These are phyloP conservation scores for Auriscalpium orientale DNA, from an alignment of 768 basidiomycete genomes.

Conservation along the genomic window DNA sequence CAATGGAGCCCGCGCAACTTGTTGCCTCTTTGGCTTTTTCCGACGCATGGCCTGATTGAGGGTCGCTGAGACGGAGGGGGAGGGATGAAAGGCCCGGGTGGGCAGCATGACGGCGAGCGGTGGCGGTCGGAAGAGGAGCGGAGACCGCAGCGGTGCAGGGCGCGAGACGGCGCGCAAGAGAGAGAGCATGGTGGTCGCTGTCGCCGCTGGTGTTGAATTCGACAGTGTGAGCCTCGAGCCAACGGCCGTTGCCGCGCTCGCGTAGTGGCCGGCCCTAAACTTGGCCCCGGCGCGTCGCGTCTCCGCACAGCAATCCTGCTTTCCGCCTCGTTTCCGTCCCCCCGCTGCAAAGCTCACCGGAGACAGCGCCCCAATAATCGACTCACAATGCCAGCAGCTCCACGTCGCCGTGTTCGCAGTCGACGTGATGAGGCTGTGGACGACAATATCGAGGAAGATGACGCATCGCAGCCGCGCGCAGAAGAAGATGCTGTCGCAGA, in stretches of 20 bases:
- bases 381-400: slow-evolving; percentile 26
- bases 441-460: slow-evolving; percentile 52
- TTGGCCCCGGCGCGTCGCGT: not conserved
- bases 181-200: slow-evolving; percentile 4
- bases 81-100: slow-evolving; percentile 50
- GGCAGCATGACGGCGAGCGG: slow-evolving; percentile 5
- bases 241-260: slow-evolving; percentile 1
- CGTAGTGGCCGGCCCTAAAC: slow-evolving; percentile 23
- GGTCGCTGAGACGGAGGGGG: slow-evolving; percentile 53
- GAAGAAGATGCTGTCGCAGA: slow-evolving; percentile 34
- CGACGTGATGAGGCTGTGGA: slow-evolving; percentile 41
- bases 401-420: slow-evolving; percentile 32
- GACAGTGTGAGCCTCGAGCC: no score
- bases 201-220: no score
- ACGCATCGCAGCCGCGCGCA: slow-evolving; percentile 25
- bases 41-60: slow-evolving; percentile 85
- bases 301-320: not conserved
- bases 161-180: slow-evolving; percentile 5
- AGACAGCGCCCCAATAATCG: not conserved
- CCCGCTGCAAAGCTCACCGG: not conserved
- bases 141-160: slow-evolving; percentile 1
- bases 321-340: not conserved
- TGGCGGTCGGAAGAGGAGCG: slow-evolving; percentile 2
- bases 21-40: slow-evolving; percentile 44
- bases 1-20: slow-evolving; percentile 65